phyloP scores from a whole-genome alignment of 441 rosid genomes.

The Erysimum cheiri region DNA sequence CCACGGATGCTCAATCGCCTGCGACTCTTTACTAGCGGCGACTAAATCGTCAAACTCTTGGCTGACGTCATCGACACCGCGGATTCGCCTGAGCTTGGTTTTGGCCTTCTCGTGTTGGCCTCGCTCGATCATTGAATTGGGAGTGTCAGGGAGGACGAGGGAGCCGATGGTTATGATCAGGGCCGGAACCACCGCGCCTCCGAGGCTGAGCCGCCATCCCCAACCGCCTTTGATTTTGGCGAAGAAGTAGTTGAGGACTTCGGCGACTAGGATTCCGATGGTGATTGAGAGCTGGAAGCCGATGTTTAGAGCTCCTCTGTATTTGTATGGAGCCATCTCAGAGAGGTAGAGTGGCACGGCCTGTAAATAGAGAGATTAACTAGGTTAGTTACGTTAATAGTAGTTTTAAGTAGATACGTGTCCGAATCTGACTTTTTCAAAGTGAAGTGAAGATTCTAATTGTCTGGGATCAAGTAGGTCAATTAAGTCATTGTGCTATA shows the following conservation, averaged over 20 bases:
- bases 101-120: conserved; percentile 51
- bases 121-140: conserved; percentile 59
- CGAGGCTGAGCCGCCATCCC: conserved; percentile 55
- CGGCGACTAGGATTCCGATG: conserved; percentile 58
- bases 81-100: conserved; percentile 46
- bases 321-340: conserved; percentile 63
- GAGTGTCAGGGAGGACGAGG: conserved; percentile 57
- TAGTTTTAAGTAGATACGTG: not conserved
- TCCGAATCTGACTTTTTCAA: not conserved
- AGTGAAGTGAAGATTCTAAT: not conserved
- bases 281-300: conserved; percentile 61
- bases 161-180: conserved; percentile 56
- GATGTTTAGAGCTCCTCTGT: conserved; percentile 58
- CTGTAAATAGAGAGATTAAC: conserved; percentile 36
- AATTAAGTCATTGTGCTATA: not conserved
- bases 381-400: conserved; percentile 28
- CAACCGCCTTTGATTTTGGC: conserved; percentile 55
- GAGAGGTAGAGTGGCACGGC: conserved; percentile 61
- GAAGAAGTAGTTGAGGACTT: conserved; percentile 57
- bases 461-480: not conserved
- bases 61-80: conserved; percentile 57
- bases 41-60: conserved; percentile 55
- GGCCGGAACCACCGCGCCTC: conserved; percentile 60
- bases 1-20: conserved; percentile 51
- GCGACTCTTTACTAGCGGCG: conserved; percentile 48